Percentiles rank a stretch among this genome's conserved stretches.
phyloP scores from a whole-genome alignment of 176 grass and related monocot species.

The Melocanna baccifera region DNA sequence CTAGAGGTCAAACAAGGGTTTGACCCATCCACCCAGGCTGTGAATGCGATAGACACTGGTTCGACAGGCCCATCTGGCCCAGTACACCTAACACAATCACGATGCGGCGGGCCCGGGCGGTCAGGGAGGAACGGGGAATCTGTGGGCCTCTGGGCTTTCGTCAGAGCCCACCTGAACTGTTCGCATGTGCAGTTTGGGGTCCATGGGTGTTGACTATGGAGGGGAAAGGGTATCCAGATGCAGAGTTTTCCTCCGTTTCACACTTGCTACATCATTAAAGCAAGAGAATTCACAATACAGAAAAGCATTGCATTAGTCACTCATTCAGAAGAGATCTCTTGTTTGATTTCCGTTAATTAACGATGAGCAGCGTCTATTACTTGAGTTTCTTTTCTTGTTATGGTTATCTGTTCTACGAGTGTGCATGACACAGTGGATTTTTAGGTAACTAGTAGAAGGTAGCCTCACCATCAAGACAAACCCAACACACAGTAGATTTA shows the following conservation, averaged over 20 bases:
- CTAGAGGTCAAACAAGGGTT: slow-evolving; percentile 2
- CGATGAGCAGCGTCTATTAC: not conserved
- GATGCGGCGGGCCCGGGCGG: not conserved
- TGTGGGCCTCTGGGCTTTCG: slow-evolving; percentile 21
- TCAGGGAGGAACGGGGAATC: not conserved
- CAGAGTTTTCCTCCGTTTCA: slow-evolving; percentile 23
- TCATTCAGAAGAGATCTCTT: not conserved
- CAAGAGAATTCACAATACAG: not conserved
- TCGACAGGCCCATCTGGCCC: slow-evolving; percentile 34
- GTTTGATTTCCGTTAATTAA: not conserved
- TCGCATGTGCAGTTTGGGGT: not conserved
- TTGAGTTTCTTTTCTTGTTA: not conserved
- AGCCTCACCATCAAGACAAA: not conserved
- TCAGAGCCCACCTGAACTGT: slow-evolving; percentile 37
- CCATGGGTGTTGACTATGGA: slow-evolving; percentile 17
- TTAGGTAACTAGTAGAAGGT: not conserved
- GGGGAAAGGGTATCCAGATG: not conserved
- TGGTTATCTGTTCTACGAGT: not conserved
- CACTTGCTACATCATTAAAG: slow-evolving; percentile 8
- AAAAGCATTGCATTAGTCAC: not conserved
- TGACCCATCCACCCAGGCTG: slow-evolving; percentile 48
- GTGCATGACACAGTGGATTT: not conserved
- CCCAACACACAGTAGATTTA: not conserved
- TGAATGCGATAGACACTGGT: slow-evolving; percentile 37
- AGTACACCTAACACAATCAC: slow-evolving; percentile 38